Conservation (phyloP, 768 basidiomycete species). For the Polyporus arcularius region DNA sequence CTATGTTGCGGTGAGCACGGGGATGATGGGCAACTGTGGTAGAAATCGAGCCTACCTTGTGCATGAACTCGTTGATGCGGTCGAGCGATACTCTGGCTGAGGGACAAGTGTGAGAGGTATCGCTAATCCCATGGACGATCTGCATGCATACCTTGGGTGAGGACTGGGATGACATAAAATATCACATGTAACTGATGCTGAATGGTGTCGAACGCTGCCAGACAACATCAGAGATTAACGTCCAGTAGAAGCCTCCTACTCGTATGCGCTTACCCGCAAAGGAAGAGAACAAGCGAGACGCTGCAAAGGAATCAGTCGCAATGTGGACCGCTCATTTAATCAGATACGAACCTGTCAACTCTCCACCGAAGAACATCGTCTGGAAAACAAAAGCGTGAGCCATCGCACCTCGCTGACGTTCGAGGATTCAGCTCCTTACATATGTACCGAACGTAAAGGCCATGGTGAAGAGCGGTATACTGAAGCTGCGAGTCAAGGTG, state of each 20-base stretch:
- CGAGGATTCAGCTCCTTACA: constrained; percentile 34
- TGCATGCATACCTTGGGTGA: constrained; percentile 24
- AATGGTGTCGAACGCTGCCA: constrained; percentile 57
- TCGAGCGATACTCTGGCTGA: constrained; percentile 63
- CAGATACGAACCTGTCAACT: constrained; percentile 38
- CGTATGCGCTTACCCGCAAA: constrained; percentile 25
- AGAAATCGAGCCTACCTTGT: constrained; percentile 28
- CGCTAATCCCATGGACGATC: too few relatives aligned
- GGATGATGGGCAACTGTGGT: neutral
- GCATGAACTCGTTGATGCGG: constrained; percentile 52
- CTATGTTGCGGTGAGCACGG: constrained; percentile 21
- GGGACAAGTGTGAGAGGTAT: neutral
- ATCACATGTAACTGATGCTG: constrained; percentile 44
- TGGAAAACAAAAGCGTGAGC: constrained; percentile 6
- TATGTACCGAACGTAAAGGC: constrained; percentile 62
- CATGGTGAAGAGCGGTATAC: constrained; percentile 69
- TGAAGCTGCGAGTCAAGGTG: constrained; percentile 38
- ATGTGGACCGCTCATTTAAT: too few relatives aligned
- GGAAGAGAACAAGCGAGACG: constrained; percentile 39
- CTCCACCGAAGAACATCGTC: constrained; percentile 40
- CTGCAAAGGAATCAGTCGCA: constrained; percentile 7
- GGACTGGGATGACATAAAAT: constrained; percentile 33
- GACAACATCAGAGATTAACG: constrained; percentile 48
- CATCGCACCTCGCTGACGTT: neutral
- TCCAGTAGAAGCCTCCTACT: constrained; percentile 16